Base-by-base conservation (phyloP, 805 yeast genomes). In the Millerozyma miso region DNA sequence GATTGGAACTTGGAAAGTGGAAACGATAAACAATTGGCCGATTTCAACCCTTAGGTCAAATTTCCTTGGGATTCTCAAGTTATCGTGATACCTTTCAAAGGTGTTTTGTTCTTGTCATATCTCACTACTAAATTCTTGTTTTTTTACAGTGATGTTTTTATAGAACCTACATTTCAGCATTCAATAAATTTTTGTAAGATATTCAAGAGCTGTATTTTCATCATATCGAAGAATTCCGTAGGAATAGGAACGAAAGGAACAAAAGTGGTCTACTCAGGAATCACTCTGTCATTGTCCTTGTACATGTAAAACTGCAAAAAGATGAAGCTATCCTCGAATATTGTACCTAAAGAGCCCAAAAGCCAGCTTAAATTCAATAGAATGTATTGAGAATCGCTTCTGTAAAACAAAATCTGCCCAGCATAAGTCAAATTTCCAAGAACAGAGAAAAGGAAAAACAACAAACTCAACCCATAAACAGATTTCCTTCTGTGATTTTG, bases 401-500 rank as follows among this genome's bases (percentile, higher is more conserved):
- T 69, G 61, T 74, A 85, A 48, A 81, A 69, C 44, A 86, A 62
- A 42, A 85, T 85, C 57, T 85, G 89, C 38, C 80, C 76, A 17
- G 89, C 86, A 53, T 83, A 86, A 3, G 91, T 81, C 48, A 85
- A 55, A 59, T 85, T 85, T 15, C 93, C 95, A 53, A 84, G 65
- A 7, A 85, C 76, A 23, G 90, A 83, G 49, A 85, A 80, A 50
- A 85, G 62, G 65, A 85, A 85, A 63, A 85, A 86, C 40, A 88
- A 76, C 48, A 91, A 77, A 43, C 96, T 84, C 53, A 93, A 82
- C 1, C 98, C 98, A 43, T 79, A 76, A 42, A 89, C 89, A 3
- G 96, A 85, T 54, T 82, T 80, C 50, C 96, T 77, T 37, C 69
- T 69, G 59, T 81, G 78, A 64, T 91, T 91, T 57, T 86, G 95